Evolutionary conservation across 768 basidiomycete genomes (phyloP).

Genomic region (Leucosporidium yakuticum): DNA sequence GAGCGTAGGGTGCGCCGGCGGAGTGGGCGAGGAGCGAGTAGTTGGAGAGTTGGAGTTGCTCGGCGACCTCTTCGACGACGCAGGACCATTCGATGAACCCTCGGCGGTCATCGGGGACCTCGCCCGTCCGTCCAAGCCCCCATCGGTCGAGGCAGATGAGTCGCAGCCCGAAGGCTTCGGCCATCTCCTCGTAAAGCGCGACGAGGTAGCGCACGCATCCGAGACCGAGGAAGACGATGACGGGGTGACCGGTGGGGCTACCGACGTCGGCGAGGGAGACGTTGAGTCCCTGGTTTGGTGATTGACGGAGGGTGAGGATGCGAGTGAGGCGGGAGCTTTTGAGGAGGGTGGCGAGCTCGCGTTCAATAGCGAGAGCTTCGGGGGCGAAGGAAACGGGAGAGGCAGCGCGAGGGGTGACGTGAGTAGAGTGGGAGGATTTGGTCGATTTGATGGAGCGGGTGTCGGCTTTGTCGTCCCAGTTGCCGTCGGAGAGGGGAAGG

Average conservation of each 20-base stretch:
- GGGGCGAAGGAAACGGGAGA: neutral
- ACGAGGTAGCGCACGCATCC: slow-evolving; percentile 92
- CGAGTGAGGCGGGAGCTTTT: slow-evolving; percentile 64
- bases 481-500: neutral
- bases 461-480: neutral
- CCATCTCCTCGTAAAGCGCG: slow-evolving; percentile 95
- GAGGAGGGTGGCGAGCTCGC: slow-evolving; percentile 22
- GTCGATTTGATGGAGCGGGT: slow-evolving; percentile 1
- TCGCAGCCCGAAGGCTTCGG: slow-evolving; percentile 72
- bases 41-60: slow-evolving; percentile 64
- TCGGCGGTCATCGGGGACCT: slow-evolving; percentile 53
- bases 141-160: slow-evolving; percentile 95
- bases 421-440: neutral
- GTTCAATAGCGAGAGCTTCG: neutral
- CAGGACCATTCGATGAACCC: slow-evolving; percentile 86
- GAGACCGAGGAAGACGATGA: slow-evolving; percentile 85
- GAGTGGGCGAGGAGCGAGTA: slow-evolving; percentile 93
- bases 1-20: slow-evolving; percentile 88
- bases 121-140: slow-evolving; percentile 85
- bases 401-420: neutral
- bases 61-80: slow-evolving; percentile 84
- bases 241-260: slow-evolving; percentile 71
- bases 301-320: slow-evolving; percentile 66
- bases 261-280: slow-evolving; percentile 83
- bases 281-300: slow-evolving; percentile 56